A percentile compares a stretch with the other conserved stretches of the same genome.
phyloP scores from a whole-genome alignment of 768 basidiomycete species.

The Tylopilus sp. region DNA sequence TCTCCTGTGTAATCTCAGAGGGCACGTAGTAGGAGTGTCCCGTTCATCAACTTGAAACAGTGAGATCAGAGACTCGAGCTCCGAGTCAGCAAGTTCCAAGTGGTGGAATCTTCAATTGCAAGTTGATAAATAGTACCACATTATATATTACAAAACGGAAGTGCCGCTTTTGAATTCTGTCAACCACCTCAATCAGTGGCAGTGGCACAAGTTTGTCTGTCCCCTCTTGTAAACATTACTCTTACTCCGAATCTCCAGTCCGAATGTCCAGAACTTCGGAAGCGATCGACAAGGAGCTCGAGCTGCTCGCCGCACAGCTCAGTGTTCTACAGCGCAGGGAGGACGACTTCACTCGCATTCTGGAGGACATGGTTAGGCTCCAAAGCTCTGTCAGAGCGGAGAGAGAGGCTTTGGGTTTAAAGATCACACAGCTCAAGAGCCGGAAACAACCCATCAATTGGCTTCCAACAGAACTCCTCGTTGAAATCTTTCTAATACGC shows the following conservation, averaged over 20 bases:
- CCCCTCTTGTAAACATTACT: neutral
- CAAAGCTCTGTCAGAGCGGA: constrained; percentile 36
- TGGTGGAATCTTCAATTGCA: no score
- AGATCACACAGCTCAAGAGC: constrained; percentile 34
- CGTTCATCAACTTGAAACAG: no score
- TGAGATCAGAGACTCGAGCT: no score
- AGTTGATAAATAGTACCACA: neutral
- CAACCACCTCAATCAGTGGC: no score
- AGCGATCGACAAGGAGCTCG: constrained; percentile 37
- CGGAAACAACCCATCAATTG: constrained; percentile 47
- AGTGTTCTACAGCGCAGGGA: constrained; percentile 36
- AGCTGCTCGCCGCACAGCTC: constrained; percentile 38
- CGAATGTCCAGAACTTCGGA: constrained; percentile 22
- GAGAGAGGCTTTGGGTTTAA: constrained; percentile 29
- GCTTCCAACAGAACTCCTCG: constrained; percentile 48
- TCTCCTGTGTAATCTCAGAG: no score
- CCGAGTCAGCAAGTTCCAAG: no score
- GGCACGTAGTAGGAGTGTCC: no score
- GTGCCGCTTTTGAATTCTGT: neutral
- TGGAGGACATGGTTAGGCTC: constrained; percentile 39
- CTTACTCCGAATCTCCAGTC: neutral
- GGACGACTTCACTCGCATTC: constrained; percentile 37
- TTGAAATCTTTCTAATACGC: constrained; percentile 40
- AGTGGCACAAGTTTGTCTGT: no score
- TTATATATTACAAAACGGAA: neutral